A percentile compares a stretch with the other conserved stretches of the same genome.
Evolutionary conservation across 805 yeast species (phyloP).

Genomic region (Nakazawaea ernobii): DNA sequence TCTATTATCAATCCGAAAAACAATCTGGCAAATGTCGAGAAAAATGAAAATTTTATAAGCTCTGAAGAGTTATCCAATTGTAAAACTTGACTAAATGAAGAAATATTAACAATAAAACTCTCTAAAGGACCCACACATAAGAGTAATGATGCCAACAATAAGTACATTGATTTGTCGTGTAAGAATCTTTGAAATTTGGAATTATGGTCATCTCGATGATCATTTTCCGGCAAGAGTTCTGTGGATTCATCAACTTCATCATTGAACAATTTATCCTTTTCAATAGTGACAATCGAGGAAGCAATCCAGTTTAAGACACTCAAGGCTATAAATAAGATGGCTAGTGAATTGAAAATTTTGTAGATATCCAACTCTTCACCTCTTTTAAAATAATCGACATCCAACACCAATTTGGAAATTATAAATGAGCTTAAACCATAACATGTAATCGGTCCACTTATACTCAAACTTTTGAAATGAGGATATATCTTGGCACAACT

Average conservation of each 20-base stretch:
- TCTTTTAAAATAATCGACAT: conserved; percentile 29
- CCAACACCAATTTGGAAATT: conserved; percentile 55
- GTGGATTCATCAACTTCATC: conserved; percentile 18
- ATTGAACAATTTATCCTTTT: conserved; percentile 39
- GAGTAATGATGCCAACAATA: conserved; percentile 57
- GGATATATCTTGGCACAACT: conserved; percentile 89
- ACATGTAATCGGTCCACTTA: conserved; percentile 82
- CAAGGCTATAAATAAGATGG: conserved; percentile 45
- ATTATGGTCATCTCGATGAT: conserved; percentile 14
- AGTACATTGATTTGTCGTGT: conserved; percentile 54
- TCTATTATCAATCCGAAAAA: conserved; percentile 18
- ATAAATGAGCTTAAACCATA: conserved; percentile 80
- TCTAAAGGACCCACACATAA: conserved; percentile 80
- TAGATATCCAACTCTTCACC: conserved; percentile 35
- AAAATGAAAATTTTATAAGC: conserved; percentile 16
- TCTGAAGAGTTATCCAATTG: conserved; percentile 17
- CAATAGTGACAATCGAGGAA: conserved; percentile 58
- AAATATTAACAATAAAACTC: conserved; percentile 77
- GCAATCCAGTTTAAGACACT: conserved; percentile 60
- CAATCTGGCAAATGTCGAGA: conserved; percentile 23
- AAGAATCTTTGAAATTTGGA: conserved; percentile 27
- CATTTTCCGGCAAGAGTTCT: conserved; percentile 15
- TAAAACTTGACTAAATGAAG: conserved; percentile 49
- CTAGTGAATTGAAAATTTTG: conserved; percentile 48
- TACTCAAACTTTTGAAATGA: conserved; percentile 67